These are phyloP conservation scores for Fusarium zealandicum DNA, from an alignment of 2,329 filamentous ascomycete genomes.

Conservation along the genomic window DNA sequence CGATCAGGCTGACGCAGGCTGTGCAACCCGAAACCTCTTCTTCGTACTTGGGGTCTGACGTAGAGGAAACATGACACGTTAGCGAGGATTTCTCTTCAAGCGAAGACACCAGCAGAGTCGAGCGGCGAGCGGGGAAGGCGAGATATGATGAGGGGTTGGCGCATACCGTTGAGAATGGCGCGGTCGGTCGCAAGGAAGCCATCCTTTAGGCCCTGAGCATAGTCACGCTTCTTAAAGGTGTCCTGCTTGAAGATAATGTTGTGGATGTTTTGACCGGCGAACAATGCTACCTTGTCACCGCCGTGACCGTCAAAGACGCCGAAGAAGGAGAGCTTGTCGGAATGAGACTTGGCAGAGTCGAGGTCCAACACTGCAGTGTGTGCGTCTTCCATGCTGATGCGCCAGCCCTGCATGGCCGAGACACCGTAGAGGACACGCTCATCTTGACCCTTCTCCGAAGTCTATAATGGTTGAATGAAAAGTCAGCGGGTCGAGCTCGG, in stretches of 20 bases:
- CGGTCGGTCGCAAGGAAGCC: constrained; percentile 95
- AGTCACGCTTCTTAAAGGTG: constrained; percentile 87
- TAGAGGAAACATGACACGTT: constrained; percentile 19
- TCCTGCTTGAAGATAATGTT: constrained; percentile 95
- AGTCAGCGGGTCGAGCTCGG: constrained; percentile 41
- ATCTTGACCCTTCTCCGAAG: constrained; percentile 90
- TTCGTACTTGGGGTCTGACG: constrained; percentile 89
- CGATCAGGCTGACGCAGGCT: constrained; percentile 88
- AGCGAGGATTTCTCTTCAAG: constrained; percentile 13
- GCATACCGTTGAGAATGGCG: constrained; percentile 90
- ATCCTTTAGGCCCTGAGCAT: constrained; percentile 96
- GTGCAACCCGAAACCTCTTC: constrained; percentile 99
- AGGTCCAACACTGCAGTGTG: constrained; percentile 91
- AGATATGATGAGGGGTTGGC: constrained; percentile 15
- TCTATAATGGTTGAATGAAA: constrained; percentile 57
- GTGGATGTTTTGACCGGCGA: constrained; percentile 91
- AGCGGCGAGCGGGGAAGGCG: constrained; percentile 17
- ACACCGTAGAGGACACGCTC: constrained; percentile 91
- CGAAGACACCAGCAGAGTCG: neutral
- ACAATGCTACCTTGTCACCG: constrained; percentile 93
- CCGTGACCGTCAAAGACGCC: constrained; percentile 98
- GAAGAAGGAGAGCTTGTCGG: constrained; percentile 88
- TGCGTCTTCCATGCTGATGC: constrained; percentile 99
- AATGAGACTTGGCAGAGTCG: constrained; percentile 66
- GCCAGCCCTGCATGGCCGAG: constrained; percentile 99